phyloP scores from a whole-genome alignment of 2,329 filamentous ascomycete genomes.

The Epichloe brachyelytri region DNA sequence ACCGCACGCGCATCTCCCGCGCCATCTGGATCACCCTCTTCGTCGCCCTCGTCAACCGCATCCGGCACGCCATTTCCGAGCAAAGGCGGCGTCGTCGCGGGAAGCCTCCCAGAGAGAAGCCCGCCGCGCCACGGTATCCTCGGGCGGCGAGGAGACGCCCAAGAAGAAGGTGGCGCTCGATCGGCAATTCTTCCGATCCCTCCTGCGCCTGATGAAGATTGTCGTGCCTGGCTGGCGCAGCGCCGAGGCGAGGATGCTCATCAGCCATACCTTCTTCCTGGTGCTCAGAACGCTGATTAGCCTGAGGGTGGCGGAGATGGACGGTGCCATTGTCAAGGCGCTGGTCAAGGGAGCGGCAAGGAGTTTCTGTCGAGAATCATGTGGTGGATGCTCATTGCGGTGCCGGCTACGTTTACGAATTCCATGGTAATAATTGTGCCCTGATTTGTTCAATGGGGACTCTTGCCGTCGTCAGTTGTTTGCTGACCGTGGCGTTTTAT shows the following conservation, averaged over 20 bases:
- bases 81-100: conserved; percentile 67
- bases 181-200: conserved; percentile 62
- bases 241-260: conserved; percentile 72
- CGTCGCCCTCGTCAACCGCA: conserved; percentile 68
- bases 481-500: neutral
- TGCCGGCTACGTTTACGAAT: conserved; percentile 95
- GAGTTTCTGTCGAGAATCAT: conserved; percentile 80
- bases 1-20: conserved; percentile 73
- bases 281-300: conserved; percentile 85
- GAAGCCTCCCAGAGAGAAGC: conserved; percentile 44
- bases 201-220: conserved; percentile 69
- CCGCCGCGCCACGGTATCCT: conserved; percentile 36
- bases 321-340: conserved; percentile 83
- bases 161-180: conserved; percentile 86
- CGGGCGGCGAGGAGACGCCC: conserved; percentile 22
- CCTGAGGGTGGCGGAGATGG: conserved; percentile 89
- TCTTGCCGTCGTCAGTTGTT: neutral
- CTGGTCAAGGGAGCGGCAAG: conserved; percentile 77
- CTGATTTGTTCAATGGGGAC: too few species aligned
- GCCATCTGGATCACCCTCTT: conserved; percentile 74
- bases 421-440: conserved; percentile 58
- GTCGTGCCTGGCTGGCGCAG: conserved; percentile 84
- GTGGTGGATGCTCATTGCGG: conserved; percentile 97
- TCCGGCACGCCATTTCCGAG: conserved; percentile 82
- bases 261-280: conserved; percentile 88